These are phyloP conservation scores for Cinnamomum chago DNA, from an alignment of 164 flowering plant species.

Conservation along the genomic window DNA sequence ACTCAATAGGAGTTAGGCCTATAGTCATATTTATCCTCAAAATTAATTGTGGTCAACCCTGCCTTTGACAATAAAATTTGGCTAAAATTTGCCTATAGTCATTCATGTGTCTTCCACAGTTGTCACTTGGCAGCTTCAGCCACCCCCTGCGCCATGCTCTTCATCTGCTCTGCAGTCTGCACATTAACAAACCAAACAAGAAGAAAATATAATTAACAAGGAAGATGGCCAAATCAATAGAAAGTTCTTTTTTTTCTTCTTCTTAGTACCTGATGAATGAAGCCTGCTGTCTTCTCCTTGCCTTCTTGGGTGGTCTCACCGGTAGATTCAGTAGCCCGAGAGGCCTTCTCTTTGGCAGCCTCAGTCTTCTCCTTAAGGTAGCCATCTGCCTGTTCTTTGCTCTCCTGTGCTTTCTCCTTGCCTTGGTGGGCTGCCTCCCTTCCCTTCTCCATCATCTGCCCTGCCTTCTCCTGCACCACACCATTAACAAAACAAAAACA, in stretches of 20 bases:
- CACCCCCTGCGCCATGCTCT: conserved; percentile 14
- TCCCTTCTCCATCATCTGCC: conserved; percentile 5
- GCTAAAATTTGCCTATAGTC: no score
- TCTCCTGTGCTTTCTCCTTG: conserved; percentile 4
- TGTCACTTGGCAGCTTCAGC: conserved; percentile 19
- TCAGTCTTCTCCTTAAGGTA: not conserved
- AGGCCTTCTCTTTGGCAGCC: conserved; percentile 7
- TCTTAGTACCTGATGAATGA: not conserved
- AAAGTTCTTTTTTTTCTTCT: not conserved
- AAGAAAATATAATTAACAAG: no score
- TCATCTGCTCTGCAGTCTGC: conserved; percentile 18
- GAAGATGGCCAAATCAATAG: not conserved
- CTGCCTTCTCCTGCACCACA: conserved; percentile 3
- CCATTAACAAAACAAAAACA: not conserved
- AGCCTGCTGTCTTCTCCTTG: not conserved
- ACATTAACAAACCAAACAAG: not conserved
- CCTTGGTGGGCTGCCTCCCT: conserved; percentile 8
- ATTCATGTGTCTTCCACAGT: no score
- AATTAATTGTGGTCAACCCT: no score
- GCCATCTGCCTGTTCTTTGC: not conserved
- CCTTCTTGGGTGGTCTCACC: conserved; percentile 6
- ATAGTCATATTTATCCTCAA: no score
- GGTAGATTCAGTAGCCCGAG: not conserved
- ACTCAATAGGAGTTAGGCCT: no score
- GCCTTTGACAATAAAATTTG: no score